These are phyloP conservation scores for Claviceps spartinae DNA, from an alignment of 2,329 filamentous ascomycete species.

Conservation along the genomic window DNA sequence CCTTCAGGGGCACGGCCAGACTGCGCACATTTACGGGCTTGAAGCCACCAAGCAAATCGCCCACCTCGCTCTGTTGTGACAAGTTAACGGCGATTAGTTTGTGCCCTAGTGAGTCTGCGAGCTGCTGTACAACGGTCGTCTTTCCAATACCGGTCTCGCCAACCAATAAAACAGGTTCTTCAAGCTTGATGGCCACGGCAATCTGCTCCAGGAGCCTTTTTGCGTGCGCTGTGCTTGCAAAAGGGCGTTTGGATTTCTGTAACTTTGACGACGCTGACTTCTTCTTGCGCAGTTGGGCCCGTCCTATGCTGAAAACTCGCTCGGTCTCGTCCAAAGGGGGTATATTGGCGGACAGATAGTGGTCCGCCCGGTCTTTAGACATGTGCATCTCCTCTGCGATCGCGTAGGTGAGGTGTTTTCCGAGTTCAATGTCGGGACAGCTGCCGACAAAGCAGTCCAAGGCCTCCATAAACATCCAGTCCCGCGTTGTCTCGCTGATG, in stretches of 20 bases:
- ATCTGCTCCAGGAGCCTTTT: constrained; percentile 79
- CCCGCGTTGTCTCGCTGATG: constrained; percentile 55
- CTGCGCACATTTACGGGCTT: constrained; percentile 89
- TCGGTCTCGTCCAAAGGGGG: constrained; percentile 54
- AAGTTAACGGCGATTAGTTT: constrained; percentile 88
- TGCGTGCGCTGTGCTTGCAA: constrained; percentile 80
- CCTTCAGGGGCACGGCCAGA: constrained; percentile 76
- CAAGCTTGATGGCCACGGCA: constrained; percentile 63
- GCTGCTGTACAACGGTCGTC: constrained; percentile 87
- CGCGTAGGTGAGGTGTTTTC: constrained; percentile 45
- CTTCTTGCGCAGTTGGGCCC: constrained; percentile 48
- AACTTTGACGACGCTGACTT: constrained; percentile 34
- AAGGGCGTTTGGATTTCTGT: constrained; percentile 47
- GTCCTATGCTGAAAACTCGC: constrained; percentile 46
- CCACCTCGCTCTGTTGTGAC: constrained; percentile 93
- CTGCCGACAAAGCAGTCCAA: constrained; percentile 85
- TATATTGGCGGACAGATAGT: constrained; percentile 61
- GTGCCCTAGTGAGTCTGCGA: constrained; percentile 71
- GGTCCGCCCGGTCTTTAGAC: constrained; percentile 65
- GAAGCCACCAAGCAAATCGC: constrained; percentile 90
- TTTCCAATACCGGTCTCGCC: constrained; percentile 98
- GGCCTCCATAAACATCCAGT: constrained; percentile 87
- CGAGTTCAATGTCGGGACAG: constrained; percentile 51
- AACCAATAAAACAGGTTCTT: constrained; percentile 88
- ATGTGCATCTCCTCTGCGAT: constrained; percentile 84